Evolutionary conservation across 1,139 yeast genomes (phyloP).

Genomic region (Saccharomycopsis crataegensis): DNA sequence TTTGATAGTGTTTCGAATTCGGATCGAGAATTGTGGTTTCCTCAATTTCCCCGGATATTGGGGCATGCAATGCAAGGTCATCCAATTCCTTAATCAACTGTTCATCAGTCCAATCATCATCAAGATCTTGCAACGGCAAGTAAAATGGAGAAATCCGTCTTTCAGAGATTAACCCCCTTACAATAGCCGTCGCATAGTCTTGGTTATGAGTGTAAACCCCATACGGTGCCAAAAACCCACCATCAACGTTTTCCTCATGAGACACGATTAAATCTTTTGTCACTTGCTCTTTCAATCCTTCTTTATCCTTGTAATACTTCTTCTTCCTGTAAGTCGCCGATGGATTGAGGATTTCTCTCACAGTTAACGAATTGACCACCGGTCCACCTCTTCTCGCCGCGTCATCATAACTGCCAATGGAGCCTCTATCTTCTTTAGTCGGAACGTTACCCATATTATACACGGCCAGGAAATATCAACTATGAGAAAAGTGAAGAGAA

Average conservation of each 20-base stretch:
- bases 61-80: conserved; percentile 51
- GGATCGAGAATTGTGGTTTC: conserved; percentile 43
- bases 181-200: conserved; percentile 68
- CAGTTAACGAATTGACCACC: conserved; percentile 18
- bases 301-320: conserved; percentile 43
- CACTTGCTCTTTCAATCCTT: conserved; percentile 44
- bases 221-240: conserved; percentile 78
- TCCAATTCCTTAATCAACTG: conserved; percentile 54
- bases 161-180: conserved; percentile 54
- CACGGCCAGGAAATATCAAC: not conserved
- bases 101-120: conserved; percentile 65
- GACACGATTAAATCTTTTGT: conserved; percentile 50
- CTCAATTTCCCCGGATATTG: conserved; percentile 42
- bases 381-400: conserved; percentile 22
- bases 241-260: conserved; percentile 60
- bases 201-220: conserved; percentile 75
- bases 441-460: conserved; percentile 53
- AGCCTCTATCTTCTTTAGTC: conserved; percentile 41
- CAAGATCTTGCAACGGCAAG: conserved; percentile 80
- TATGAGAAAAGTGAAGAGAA: not conserved
- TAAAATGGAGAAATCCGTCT: conserved; percentile 84
- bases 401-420: conserved; percentile 1
- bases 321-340: conserved; percentile 24
- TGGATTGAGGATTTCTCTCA: conserved; percentile 20
- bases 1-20: conserved; percentile 41